Evolutionary conservation across 805 yeast species (phyloP).

Genomic region (Hemisphaericaspora nanyangensis): DNA sequence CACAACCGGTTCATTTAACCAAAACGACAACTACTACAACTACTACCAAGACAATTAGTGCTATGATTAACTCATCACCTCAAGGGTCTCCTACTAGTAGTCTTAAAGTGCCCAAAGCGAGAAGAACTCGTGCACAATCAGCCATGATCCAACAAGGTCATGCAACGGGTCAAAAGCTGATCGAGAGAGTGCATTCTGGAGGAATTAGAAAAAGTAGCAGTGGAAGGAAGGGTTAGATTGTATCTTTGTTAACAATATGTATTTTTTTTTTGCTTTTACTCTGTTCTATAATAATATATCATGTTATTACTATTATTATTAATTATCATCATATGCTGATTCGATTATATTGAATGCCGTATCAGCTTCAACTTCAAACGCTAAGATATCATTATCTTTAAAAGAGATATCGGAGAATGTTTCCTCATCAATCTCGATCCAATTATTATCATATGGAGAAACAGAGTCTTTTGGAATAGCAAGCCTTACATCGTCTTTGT

Average conservation of each 20-base stretch:
- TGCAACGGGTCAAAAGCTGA: neutral
- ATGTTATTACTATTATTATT: neutral
- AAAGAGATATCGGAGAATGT: conserved; percentile 27
- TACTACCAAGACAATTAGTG: conserved; percentile 48
- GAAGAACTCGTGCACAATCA: conserved; percentile 11
- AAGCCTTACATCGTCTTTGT: conserved; percentile 24
- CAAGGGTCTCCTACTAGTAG: conserved; percentile 7
- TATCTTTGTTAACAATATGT: too few species aligned
- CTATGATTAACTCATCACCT: conserved; percentile 33
- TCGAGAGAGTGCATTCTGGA: conserved; percentile 16
- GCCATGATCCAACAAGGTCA: neutral
- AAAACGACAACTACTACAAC: conserved; percentile 42
- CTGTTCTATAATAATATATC: neutral
- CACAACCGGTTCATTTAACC: conserved; percentile 32
- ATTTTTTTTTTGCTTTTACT: too few species aligned
- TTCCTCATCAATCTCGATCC: conserved; percentile 29
- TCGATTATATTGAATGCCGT: conserved; percentile 32
- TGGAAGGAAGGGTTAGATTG: conserved; percentile 10
- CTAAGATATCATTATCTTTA: conserved; percentile 39
- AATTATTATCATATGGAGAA: conserved; percentile 29
- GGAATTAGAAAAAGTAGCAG: conserved; percentile 25
- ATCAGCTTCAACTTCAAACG: conserved; percentile 37
- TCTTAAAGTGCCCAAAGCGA: conserved; percentile 20
- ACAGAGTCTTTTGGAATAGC: conserved; percentile 41
- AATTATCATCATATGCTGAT: conserved; percentile 33